Base-by-base conservation (phyloP, 345 rosid species). In the Pelargonium nanum region DNA sequence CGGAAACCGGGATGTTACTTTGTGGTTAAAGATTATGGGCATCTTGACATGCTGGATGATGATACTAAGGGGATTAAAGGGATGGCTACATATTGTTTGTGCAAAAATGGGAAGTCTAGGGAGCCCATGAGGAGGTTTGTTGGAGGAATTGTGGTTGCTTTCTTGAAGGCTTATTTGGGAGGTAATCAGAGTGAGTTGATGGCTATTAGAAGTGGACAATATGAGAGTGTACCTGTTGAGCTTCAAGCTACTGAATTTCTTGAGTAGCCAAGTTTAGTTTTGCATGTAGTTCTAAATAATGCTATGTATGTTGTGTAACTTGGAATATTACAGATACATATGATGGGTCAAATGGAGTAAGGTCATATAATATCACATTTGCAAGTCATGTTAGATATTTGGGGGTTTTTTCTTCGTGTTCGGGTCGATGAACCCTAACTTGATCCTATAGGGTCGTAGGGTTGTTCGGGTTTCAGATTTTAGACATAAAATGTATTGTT, bases 101-200 rank as follows among this genome's bases (percentile, higher is more conserved):
- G 96, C 74, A 72, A 74, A 80, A 89, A 78, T 75, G 95, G 96
- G 20, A 50, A 78, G 66, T 70, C 75, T 26, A 82, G 95, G 58
- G 78, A 76, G 64, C 95, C 98, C 0, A 85, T 85, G 95, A 87
- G 95, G 76, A 81, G 75, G 58, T 81, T 85, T 52, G 81, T 84
- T 56, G 98, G 82, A 50, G 96, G 95, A 8, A 58, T 52, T 34
- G 32, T 80, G 61, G 89, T 92, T 40, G 84, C 91, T 17, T 85
- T 85, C 72, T 56, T 92, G 81, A 75, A 62, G 56, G 95, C 94
- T 15, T 74, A 62, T 78, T 52, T 84, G 63, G 74, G 56, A 69
- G 89, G 88, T 53, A 80, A 87, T 74, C 45, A 58, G 21, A 50
- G 55, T 64, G 83, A 74, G 51, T 74, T 92, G 70, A 57, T 68